Base-by-base conservation (phyloP, 495 filamentous ascomycete species). In the Xylaria venustula region DNA sequence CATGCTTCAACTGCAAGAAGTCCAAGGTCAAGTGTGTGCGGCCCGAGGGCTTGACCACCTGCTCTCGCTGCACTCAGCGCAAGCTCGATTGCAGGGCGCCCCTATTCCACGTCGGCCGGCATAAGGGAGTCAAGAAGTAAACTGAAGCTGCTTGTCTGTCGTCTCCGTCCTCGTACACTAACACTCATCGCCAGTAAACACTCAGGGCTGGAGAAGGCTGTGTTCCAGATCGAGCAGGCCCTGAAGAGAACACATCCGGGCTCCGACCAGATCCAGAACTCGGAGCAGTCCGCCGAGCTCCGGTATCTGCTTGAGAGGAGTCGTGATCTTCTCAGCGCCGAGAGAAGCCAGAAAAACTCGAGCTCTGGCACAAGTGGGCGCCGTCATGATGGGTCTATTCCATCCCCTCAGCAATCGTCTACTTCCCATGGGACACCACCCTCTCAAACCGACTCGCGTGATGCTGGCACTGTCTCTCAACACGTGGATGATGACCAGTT, bases 81-180 rank as follows among this genome's bases (percentile, higher is more conserved):
- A 72, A 78, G 34, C 71, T 77, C 1, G 83, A 89, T 45, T 90
- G 88, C 68, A 75, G 87, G 9, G 82, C 88, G 9, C 87, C 87
- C 2, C 83, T 81, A 40, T 87, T 89, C 70, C 87, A 87, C 49
- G 79, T 90, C 9, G 88, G 88, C 8, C 77, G 88, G 57, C 86
- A 88, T 59, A 90, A 90, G 69, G 88, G 88, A 3, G 86, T 90
- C 44, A 89, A 89, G 67, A 90, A 90, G 87, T 86, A 69, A 76
- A 83, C 71, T 7, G 2, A 17, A 19, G 17, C 34, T 49, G 19
- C 36, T 22, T 46, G 26, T 46, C 42, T 67, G 54, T 65, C 56
- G 7, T 12, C 4, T 5, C 25, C n/a, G 22, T 14, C 22, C 11
- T 0, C 22, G 20, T 59, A 20, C 25, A 53, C 54, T 63, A 42